Evolutionary conservation across 768 basidiomycete genomes (phyloP).

Genomic region (Tylopilus plumbeoviolaceoides): DNA sequence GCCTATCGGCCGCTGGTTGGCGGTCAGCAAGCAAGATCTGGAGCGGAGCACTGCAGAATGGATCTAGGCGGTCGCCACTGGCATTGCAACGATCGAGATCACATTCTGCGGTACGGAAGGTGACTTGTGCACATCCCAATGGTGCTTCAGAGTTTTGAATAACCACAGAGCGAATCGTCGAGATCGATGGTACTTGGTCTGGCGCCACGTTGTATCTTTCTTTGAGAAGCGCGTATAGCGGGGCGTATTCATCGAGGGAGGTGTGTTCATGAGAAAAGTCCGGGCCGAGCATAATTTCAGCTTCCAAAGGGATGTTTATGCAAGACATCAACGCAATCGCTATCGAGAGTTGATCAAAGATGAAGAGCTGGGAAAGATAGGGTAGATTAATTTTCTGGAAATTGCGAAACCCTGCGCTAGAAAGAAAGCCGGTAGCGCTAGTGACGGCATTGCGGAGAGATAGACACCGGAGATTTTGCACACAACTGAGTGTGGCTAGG

Average conservation of each 20-base stretch:
- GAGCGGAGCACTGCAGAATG: background rate
- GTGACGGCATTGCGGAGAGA: background rate
- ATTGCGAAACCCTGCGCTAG: background rate
- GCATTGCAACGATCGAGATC: background rate
- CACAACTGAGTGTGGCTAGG: background rate
- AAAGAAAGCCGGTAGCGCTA: background rate
- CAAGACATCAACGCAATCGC: background rate
- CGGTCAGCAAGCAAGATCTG: background rate
- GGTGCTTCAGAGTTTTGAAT: background rate
- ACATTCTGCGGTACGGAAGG: background rate
- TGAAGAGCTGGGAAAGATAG: background rate
- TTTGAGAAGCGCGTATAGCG: background rate
- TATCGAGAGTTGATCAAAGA: background rate
- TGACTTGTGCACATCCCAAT: background rate
- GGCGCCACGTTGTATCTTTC: background rate
- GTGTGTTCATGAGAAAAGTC: background rate
- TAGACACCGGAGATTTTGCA: background rate
- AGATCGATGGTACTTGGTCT: background rate
- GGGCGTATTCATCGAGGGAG: background rate
- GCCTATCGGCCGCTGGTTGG: background rate
- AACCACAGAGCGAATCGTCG: background rate
- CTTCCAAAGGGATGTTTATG: background rate
- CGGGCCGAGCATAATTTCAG: background rate
- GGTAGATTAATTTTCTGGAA: background rate
- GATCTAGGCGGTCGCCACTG: too few species aligned